Evolutionary conservation across 352 stramenopile species (phyloP).

Genomic region (Aphanomyces astaci): DNA sequence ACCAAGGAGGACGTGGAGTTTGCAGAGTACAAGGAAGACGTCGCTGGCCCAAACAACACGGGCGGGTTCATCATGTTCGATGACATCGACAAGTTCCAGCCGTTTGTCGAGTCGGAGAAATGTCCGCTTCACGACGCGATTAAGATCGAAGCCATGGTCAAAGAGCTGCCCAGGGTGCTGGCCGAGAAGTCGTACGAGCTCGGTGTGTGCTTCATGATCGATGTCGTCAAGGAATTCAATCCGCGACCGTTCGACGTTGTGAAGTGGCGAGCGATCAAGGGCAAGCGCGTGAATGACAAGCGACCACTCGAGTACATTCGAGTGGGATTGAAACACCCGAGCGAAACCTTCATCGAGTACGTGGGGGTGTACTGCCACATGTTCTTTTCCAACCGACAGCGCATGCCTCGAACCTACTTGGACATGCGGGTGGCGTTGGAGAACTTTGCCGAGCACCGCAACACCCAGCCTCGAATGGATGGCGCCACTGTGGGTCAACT

Average conservation of each 20-base stretch:
- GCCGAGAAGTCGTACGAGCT: neutral
- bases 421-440: neutral
- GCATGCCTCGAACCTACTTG: neutral
- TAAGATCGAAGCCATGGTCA: neutral
- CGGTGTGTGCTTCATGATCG: neutral
- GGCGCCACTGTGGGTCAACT: neutral
- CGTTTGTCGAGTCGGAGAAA: neutral
- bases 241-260: neutral
- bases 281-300: neutral
- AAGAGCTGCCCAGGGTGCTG: neutral
- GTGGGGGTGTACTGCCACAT: neutral
- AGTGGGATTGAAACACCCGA: neutral
- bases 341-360: constrained; percentile 1
- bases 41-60: neutral
- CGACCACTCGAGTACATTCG: neutral
- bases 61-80: neutral
- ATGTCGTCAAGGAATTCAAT: neutral
- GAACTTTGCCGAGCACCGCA: constrained; percentile 3
- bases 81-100: neutral
- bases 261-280: neutral
- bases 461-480: neutral
- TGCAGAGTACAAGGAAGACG: neutral
- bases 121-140: neutral
- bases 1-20: neutral
- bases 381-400: neutral